Evolutionary conservation across 1,284 basidiomycete species (phyloP), one percentile per base, ranked within the genome.

Genomic region (Anthracocystis setariae): DNA sequence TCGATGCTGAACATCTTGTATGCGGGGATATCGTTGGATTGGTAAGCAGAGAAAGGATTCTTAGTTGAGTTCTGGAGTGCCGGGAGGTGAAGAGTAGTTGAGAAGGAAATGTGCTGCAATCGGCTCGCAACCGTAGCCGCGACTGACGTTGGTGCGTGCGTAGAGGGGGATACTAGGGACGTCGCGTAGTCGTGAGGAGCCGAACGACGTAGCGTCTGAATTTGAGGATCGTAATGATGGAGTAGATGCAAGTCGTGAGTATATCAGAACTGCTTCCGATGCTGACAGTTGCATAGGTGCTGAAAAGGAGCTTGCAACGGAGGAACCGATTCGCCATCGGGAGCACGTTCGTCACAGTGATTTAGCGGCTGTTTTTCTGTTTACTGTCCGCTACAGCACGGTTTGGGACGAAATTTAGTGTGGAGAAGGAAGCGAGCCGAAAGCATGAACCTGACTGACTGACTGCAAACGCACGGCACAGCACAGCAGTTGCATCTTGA

Each of bases 1-100:
- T 27, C 48, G 42, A 51, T 44, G 43, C 49, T 40, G 21, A 17
- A 46, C 57, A 59, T 59, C 25, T 25, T 59, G 49, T 37, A 33
- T 46, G 39, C 13, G 12, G 9, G 23, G 17, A 25, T n/a, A 8
- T 13, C n/a, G 32, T 35, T 9, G 10, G 21, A 24, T 27, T 17
- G 43, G 27, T 25, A 24, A 21, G n/a, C 5, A 29, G 12, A 29
- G 29, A 5, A 12, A 12, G 12, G 7, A 29, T 12, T 29, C 29
- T 5, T 29, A 29, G n/a, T n/a, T n/a, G 29, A 29, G 29, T 12
- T 29, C 29, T n/a, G n/a, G n/a, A n/a, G n/a, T n/a, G n/a, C n/a
- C n/a, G n/a, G n/a, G n/a, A n/a, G n/a, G n/a, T n/a, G n/a, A n/a
- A n/a, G 29, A 29, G 29, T 29, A 7, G 29, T 12, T 29, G 29